Conservation (phyloP, 106 monocot genomes). For the Apostasia shenzhenica region DNA sequence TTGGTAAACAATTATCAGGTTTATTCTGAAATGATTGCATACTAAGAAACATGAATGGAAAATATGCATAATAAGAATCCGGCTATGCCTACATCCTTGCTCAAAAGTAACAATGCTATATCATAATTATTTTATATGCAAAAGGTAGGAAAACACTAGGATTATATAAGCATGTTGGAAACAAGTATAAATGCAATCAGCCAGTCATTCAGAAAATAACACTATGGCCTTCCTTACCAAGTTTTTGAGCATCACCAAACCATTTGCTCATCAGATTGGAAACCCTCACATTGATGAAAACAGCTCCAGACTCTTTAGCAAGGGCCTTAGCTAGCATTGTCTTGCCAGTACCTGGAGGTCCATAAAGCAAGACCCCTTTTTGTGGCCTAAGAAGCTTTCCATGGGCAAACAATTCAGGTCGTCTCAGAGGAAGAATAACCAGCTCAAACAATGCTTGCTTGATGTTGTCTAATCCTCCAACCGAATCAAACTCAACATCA, state of each 20-base stretch:
- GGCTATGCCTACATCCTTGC: no score
- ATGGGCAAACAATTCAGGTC: conserved; percentile 82
- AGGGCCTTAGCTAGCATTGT: conserved; percentile 99
- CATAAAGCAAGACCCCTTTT: conserved; percentile 88
- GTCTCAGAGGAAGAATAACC: conserved; percentile 81
- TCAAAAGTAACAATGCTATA: no score
- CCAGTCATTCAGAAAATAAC: not conserved
- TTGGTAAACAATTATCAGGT: no score
- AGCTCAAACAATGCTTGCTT: conserved; percentile 77
- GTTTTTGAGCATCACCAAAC: conserved; percentile 99
- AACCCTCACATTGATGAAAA: conserved; percentile 91
- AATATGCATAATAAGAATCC: no score
- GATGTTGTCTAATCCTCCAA: conserved; percentile 79
- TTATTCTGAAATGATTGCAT: no score
- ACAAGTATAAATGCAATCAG: not conserved
- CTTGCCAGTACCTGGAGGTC: conserved; percentile 95
- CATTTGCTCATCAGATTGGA: conserved; percentile 99
- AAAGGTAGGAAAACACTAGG: no score
- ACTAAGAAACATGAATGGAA: no score
- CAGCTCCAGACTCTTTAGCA: conserved; percentile 90
- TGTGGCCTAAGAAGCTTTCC: conserved; percentile 96
- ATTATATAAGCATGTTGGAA: not conserved
- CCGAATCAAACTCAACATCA: conserved; percentile 83
- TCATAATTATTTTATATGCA: no score
- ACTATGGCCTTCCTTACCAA: conserved; percentile 38